Evolutionary conservation across 1,284 basidiomycete species (phyloP), one percentile per base, ranked within the genome.

Genomic region (Meira nashicola): DNA sequence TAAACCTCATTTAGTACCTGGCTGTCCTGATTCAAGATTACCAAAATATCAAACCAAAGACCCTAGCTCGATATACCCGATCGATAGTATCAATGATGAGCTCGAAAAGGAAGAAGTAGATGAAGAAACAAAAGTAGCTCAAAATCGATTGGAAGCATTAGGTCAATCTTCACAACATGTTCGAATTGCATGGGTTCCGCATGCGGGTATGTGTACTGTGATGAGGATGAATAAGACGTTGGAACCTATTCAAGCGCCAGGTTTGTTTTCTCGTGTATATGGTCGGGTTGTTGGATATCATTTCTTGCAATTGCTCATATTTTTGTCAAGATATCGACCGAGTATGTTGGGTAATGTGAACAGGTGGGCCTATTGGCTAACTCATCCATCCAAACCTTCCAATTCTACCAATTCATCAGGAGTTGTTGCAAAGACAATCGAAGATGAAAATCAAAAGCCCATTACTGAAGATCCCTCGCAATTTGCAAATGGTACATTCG

Each of bases 171-270:
- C 89, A 0, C 86, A 97, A 79, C 92, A 96, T 78, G 89, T 90
- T 23, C 83, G 91, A n/a, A 83, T 92, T 33, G 93, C 90, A 89
- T 98, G 93, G 92, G 95, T 88, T 80, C 91, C 93, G 1, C 87
- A 89, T 59, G 85, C 86, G 17, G 85, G 87, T 62, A 82, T 82
- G 39, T 82, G 92, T 58, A 86, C 90, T 43, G 84, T 90, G 57
- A 88, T 87, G 68, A 82, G 86, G 63, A 84, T 87, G 43, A 85
- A 90, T 78, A 83, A 92, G 55, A 89, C 90, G 1, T 79, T 80
- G 55, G 87, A 90, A 82, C 85, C 76, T n/a, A 23, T 49, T 71
- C 15, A 28, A 25, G 23, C 54, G 6, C 33, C 43, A 6, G 39
- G 58, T 11, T 3, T 43, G 33, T 28, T 53, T 53, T 17, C 38